Evolutionary conservation across 306 rosid species (phyloP).

Genomic region (Sicyos baderoa): DNA sequence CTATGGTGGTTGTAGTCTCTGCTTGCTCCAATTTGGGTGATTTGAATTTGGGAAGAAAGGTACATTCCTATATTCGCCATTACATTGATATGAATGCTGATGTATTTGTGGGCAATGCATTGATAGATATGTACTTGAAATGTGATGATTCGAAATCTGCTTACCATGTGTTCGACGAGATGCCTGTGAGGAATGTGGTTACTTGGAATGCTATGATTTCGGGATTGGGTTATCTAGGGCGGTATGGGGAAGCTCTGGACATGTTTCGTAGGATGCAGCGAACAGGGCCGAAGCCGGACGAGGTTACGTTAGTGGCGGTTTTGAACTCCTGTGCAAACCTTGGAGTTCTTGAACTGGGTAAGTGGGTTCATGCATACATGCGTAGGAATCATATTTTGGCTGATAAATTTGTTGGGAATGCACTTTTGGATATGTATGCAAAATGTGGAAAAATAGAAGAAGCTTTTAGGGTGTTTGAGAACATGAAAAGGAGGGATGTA

Average conservation of each 20-base stretch:
- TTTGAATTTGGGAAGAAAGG: constrained; percentile 31
- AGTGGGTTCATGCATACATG: constrained; percentile 36
- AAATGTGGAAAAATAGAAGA: constrained; percentile 38
- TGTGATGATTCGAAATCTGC: constrained; percentile 26
- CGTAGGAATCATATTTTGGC: constrained; percentile 26
- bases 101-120: constrained; percentile 33
- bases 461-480: constrained; percentile 27
- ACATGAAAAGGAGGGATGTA: constrained; percentile 31
- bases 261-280: constrained; percentile 31
- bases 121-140: constrained; percentile 36
- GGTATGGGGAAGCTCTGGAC: constrained; percentile 27
- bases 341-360: constrained; percentile 35
- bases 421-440: constrained; percentile 38
- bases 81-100: constrained; percentile 23
- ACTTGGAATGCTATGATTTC: constrained; percentile 36
- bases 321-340: constrained; percentile 36
- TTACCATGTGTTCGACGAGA: constrained; percentile 20
- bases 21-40: constrained; percentile 37
- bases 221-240: constrained; percentile 30
- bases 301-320: constrained; percentile 33
- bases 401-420: constrained; percentile 36
- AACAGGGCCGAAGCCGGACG: constrained; percentile 28
- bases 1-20: constrained; percentile 31
- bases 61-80: constrained; percentile 21
- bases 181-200: constrained; percentile 30